Percentiles rank a stretch among this genome's conserved stretches.
Evolutionary conservation across 1,139 yeast genomes (phyloP).

Genomic region (Meyerozyma elateridarum): DNA sequence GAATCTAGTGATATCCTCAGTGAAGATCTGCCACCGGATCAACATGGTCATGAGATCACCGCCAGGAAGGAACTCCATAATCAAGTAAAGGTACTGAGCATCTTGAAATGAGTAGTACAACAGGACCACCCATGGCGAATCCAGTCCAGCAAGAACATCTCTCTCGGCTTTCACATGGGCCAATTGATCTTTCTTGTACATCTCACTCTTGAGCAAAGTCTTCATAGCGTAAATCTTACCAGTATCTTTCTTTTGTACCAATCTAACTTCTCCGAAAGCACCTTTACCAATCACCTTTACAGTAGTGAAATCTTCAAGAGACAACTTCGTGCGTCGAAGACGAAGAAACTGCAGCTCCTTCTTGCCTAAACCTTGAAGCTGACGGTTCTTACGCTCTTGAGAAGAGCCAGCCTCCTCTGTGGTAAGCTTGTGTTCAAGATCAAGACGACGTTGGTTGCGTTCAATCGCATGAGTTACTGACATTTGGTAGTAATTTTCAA

Average conservation of each 20-base stretch:
- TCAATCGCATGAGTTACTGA: slow-evolving; percentile 78
- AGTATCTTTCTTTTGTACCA: slow-evolving; percentile 78
- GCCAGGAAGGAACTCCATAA: slow-evolving; percentile 83
- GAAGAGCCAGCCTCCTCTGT: slow-evolving; percentile 59
- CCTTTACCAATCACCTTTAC: slow-evolving; percentile 85
- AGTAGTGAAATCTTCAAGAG: slow-evolving; percentile 70
- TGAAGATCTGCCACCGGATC: slow-evolving; percentile 80
- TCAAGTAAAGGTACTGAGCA: slow-evolving; percentile 65
- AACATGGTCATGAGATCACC: slow-evolving; percentile 87
- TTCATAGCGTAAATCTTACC: slow-evolving; percentile 87
- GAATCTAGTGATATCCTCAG: slow-evolving; percentile 79
- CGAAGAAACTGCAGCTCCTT: slow-evolving; percentile 77
- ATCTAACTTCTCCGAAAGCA: slow-evolving; percentile 80
- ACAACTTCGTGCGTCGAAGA: slow-evolving; percentile 67
- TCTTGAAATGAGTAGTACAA: slow-evolving; percentile 79
- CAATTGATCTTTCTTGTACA: slow-evolving; percentile 78
- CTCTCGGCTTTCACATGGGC: slow-evolving; percentile 86
- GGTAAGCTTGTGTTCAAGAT: slow-evolving; percentile 60
- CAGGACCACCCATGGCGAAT: slow-evolving; percentile 85
- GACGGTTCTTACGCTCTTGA: slow-evolving; percentile 72
- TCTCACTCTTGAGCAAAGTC: slow-evolving; percentile 70
- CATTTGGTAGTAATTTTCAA: slow-evolving; percentile 73
- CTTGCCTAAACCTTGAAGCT: slow-evolving; percentile 63
- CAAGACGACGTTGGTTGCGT: slow-evolving; percentile 72
- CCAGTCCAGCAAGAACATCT: slow-evolving; percentile 80